Conservation (phyloP, 768 basidiomycete genomes). For the Tricholoma sp. region DNA sequence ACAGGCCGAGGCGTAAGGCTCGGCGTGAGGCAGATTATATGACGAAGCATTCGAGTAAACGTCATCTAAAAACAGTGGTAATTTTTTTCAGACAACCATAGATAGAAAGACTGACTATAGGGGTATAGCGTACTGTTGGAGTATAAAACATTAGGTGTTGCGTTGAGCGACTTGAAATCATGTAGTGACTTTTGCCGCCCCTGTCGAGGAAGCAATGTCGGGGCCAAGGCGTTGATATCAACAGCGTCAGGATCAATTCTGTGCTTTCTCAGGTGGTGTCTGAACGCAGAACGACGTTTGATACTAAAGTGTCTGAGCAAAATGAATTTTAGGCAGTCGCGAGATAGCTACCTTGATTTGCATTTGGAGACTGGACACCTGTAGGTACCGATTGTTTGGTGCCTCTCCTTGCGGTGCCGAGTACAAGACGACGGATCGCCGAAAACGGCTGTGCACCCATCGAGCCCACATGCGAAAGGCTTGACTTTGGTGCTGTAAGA, state of each 20-base stretch:
- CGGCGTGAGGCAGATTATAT: not conserved
- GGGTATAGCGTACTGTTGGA: not conserved
- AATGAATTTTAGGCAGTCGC: constrained; percentile 1
- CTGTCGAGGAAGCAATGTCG: constrained; percentile 18
- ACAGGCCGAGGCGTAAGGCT: not conserved
- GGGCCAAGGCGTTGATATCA: constrained; percentile 28
- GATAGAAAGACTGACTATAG: not conserved
- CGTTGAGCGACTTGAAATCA: not conserved
- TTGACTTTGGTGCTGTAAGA: constrained; percentile 41
- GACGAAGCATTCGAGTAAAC: not conserved
- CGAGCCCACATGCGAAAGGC: constrained; percentile 46
- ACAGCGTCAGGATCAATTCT: constrained; percentile 25
- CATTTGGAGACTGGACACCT: constrained; percentile 43
- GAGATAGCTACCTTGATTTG: constrained; percentile 36
- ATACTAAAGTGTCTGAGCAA: constrained; percentile 37
- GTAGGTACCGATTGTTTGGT: constrained; percentile 37
- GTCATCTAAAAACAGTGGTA: not conserved
- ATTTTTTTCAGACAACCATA: not conserved
- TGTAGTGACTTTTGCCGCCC: constrained; percentile 5
- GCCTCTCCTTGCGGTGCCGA: constrained; percentile 61
- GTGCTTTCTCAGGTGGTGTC: constrained; percentile 51
- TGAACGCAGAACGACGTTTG: constrained; percentile 58
- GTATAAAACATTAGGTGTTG: not conserved
- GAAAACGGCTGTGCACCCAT: constrained; percentile 45
- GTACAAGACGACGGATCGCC: constrained; percentile 67